Conservation (phyloP, 176 grass and related monocot genomes). For the sorghum (Sorghum bicolor) region DNA sequence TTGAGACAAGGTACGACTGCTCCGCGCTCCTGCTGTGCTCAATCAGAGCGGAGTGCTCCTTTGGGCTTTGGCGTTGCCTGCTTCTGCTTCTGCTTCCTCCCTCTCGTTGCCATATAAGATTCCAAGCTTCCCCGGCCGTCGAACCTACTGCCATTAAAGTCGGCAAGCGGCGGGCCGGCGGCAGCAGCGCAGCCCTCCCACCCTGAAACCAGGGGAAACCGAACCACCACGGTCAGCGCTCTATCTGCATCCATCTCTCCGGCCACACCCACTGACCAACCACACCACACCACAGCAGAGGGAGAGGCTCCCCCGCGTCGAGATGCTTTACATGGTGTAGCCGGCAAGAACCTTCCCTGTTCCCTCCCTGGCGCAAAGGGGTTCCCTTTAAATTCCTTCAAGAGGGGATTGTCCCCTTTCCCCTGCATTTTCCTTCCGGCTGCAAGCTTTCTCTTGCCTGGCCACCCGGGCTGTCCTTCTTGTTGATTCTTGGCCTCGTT, state of each 20-base stretch:
- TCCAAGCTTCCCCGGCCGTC: constrained; percentile 25
- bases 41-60: not conserved
- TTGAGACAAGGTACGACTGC: not conserved
- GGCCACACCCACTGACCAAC: not conserved
- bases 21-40: not conserved
- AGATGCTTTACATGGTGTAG: constrained; percentile 32
- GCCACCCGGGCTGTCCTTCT: not conserved
- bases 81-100: not conserved
- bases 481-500: not conserved
- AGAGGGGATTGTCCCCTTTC: constrained; percentile 18
- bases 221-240: constrained; percentile 7
- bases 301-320: not conserved
- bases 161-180: not conserved
- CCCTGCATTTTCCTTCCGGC: not conserved
- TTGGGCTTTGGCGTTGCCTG: not conserved
- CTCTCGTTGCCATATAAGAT: constrained; percentile 19
- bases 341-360: constrained; percentile 34
- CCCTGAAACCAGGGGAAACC: not conserved
- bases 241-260: not conserved
- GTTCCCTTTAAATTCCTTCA: not conserved
- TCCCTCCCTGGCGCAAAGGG: not conserved
- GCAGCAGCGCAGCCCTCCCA: not conserved
- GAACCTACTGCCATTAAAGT: constrained; percentile 26
- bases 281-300: not conserved
- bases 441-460: not conserved